Conservation (phyloP, 352 stramenopile genomes). For the Phytopythium helicoides region DNA sequence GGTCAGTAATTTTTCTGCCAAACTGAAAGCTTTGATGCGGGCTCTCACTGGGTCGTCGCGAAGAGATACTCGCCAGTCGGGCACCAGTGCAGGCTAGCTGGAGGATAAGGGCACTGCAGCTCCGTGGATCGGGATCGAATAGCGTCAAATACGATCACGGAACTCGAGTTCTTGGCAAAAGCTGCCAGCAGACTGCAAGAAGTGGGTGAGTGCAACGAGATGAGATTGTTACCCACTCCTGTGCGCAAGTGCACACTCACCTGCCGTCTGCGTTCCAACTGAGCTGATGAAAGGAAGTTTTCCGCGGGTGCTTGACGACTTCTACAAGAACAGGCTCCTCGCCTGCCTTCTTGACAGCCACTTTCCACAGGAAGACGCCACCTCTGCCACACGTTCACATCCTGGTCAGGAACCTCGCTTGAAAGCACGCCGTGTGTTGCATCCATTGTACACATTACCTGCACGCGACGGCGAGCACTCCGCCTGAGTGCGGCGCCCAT, state of each 20-base stretch:
- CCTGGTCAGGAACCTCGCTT: too few species aligned
- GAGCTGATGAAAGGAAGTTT: conserved; percentile 45
- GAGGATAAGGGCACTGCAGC: conserved; percentile 52
- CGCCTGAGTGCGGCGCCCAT: conserved; percentile 64
- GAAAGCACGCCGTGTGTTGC: too few species aligned
- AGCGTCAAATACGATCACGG: conserved; percentile 58
- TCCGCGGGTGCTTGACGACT: conserved; percentile 55
- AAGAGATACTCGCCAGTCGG: conserved; percentile 86
- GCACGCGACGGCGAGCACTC: conserved; percentile 61
- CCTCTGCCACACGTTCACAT: conserved; percentile 24
- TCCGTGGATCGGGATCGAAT: conserved; percentile 55
- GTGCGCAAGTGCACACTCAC: conserved; percentile 3
- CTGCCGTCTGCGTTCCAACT: conserved; percentile 74
- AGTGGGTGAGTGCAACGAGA: neutral
- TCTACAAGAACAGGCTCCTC: conserved; percentile 57
- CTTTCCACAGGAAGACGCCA: conserved; percentile 70
- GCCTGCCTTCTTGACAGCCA: conserved; percentile 32
- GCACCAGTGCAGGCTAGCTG: conserved; percentile 64
- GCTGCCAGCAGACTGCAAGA: conserved; percentile 48
- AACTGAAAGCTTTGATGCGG: too few species aligned
- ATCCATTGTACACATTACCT: conserved; percentile 23
- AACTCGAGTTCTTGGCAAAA: conserved; percentile 39
- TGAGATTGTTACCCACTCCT: neutral
- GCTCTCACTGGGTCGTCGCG: conserved; percentile 63
- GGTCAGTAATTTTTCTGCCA: too few species aligned